Conservation (phyloP, 2,329 filamentous ascomycete genomes). For the Exophiala mesophila region DNA sequence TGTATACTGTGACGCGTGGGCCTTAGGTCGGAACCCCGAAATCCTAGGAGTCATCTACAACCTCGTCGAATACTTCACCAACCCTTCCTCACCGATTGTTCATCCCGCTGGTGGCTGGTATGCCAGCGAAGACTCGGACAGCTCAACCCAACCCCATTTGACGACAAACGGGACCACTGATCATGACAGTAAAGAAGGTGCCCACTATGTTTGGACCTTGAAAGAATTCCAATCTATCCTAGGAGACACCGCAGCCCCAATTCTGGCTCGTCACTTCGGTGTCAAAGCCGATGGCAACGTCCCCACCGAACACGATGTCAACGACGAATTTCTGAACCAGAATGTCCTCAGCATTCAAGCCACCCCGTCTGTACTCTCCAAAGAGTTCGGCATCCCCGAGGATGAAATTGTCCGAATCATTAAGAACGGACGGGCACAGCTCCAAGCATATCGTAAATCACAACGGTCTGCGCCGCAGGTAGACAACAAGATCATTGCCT, state of each 20-base stretch:
- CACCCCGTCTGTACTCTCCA: conserved; percentile 63
- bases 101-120: conserved; percentile 70
- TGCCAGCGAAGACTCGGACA: conserved; percentile 88
- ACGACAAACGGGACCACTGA: conserved; percentile 48
- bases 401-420: conserved; percentile 66
- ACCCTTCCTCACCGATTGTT: conserved; percentile 55
- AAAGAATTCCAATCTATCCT: conserved; percentile 79
- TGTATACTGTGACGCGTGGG: conserved; percentile 81
- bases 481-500: conserved; percentile 82
- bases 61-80: conserved; percentile 79
- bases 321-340: conserved; percentile 91
- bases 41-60: conserved; percentile 75
- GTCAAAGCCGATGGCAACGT: conserved; percentile 83
- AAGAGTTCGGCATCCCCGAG: conserved; percentile 67
- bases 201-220: conserved; percentile 89
- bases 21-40: conserved; percentile 62
- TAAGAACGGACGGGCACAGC: conserved; percentile 59
- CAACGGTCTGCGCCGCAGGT: conserved; percentile 71
- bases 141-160: conserved; percentile 55
- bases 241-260: conserved; percentile 60
- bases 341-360: conserved; percentile 75
- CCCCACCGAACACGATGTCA: conserved; percentile 71
- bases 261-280: conserved; percentile 80
- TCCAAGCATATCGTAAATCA: conserved; percentile 66
- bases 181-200: conserved; percentile 78